Percentiles rank a stretch among this genome's conserved stretches.
Evolutionary conservation across 2,329 filamentous ascomycete species (phyloP).

Genomic region (Dothidotthia symphoricarpi): DNA sequence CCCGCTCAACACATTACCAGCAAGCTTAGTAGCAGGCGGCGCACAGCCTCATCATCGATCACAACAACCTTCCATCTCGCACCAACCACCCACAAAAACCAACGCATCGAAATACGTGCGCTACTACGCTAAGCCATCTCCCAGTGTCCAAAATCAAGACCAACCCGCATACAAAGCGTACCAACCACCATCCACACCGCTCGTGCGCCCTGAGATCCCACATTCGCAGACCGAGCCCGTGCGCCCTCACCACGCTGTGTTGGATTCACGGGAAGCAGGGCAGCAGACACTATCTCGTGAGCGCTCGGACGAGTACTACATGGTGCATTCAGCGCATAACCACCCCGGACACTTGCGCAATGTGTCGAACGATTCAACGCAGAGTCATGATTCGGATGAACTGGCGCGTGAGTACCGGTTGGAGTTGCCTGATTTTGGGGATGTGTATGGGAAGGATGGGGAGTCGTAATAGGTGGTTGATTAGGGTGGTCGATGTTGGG

Average conservation of each 20-base stretch:
- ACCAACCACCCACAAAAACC: conserved; percentile 1
- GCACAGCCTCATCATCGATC: conserved; percentile 1
- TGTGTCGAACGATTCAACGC: conserved; percentile 11
- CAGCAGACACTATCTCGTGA: neutral
- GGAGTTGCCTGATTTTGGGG: conserved; percentile 19
- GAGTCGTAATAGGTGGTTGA: no score
- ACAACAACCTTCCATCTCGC: neutral
- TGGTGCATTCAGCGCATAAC: no score
- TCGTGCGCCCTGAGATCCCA: conserved; percentile 5
- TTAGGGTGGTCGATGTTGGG: no score
- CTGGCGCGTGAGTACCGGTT: conserved; percentile 28
- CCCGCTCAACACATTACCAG: conserved; percentile 10
- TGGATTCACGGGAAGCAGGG: neutral
- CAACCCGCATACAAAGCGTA: conserved; percentile 24
- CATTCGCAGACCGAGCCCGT: neutral
- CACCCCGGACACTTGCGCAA: conserved; percentile 14
- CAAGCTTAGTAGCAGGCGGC: conserved; percentile 23
- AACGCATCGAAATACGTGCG: conserved; percentile 12
- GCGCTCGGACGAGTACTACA: neutral
- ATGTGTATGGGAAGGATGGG: conserved; percentile 14
- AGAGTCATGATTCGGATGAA: conserved; percentile 18
- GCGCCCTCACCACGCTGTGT: no score
- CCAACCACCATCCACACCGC: conserved; percentile 8
- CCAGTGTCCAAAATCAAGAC: conserved; percentile 2
- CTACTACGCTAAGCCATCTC: conserved; percentile 11